phyloP scores from a whole-genome alignment of 352 stramenopile species.

The Phytophthora pini region DNA sequence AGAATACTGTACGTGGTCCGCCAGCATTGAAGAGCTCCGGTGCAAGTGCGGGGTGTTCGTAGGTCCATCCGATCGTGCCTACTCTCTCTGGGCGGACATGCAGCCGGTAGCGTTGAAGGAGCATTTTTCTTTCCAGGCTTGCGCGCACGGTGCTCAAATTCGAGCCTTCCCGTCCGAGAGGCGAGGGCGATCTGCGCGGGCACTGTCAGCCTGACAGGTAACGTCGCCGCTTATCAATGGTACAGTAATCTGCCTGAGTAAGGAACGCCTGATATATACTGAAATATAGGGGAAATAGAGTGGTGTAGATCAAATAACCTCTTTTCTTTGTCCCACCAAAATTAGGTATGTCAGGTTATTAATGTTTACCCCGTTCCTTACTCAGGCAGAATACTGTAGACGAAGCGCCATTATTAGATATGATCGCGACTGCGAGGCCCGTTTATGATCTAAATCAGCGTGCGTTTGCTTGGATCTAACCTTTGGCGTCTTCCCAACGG shows the following conservation, averaged over 20 bases:
- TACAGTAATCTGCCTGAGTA: too few species aligned
- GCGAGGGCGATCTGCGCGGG: too few species aligned
- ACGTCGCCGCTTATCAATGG: background rate
- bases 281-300: too few species aligned
- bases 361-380: too few species aligned
- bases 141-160: background rate
- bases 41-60: slow-evolving; percentile 1
- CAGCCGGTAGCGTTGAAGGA: background rate
- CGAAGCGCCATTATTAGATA: slow-evolving; percentile 7
- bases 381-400: too few species aligned
- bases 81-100: too few species aligned
- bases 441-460: slow-evolving; percentile 28
- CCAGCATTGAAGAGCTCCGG: background rate
- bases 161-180: background rate
- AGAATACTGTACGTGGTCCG: too few species aligned
- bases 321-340: too few species aligned
- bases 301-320: too few species aligned
- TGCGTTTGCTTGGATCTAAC: slow-evolving; percentile 9
- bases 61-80: background rate
- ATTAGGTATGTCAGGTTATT: too few species aligned
- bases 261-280: too few species aligned
- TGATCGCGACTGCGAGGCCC: slow-evolving; percentile 3
- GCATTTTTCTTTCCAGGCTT: background rate
- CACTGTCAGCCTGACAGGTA: too few species aligned
- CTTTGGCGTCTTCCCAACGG: slow-evolving; percentile 1